phyloP scores from a whole-genome alignment of 2,329 filamentous ascomycete genomes.

The Fusarium heterosporum region DNA sequence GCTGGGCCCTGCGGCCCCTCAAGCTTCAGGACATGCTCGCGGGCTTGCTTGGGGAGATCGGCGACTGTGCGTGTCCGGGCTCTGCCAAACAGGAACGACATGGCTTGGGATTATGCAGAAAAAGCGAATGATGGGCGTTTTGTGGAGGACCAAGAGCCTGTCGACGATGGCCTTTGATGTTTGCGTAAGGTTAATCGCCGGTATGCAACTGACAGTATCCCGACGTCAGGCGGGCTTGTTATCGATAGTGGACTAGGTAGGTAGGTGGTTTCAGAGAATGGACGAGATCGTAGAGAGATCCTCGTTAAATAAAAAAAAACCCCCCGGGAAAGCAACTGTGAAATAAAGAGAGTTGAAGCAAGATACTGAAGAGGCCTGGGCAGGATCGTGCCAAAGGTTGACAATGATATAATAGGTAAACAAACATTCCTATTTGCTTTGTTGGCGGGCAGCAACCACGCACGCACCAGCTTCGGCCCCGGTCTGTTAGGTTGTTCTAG shows the following conservation, averaged over 20 bases:
- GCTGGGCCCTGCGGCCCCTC: slow-evolving; percentile 61
- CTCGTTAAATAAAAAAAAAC: too few relatives aligned
- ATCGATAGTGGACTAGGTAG: slow-evolving; percentile 27
- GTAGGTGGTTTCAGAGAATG: not conserved
- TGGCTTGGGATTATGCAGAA: slow-evolving; percentile 40
- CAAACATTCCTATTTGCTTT: slow-evolving; percentile 22
- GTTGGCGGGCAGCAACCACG: slow-evolving; percentile 31
- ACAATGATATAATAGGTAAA: slow-evolving; percentile 2
- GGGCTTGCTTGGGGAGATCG: slow-evolving; percentile 67
- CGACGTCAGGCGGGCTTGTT: slow-evolving; percentile 34
- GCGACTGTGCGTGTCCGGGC: slow-evolving; percentile 63
- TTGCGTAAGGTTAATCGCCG: slow-evolving; percentile 12
- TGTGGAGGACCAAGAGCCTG: not conserved
- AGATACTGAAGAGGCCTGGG: not conserved
- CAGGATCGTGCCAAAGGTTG: slow-evolving; percentile 26
- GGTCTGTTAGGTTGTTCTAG: slow-evolving; percentile 15
- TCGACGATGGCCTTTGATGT: slow-evolving; percentile 2
- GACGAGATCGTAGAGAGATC: not conserved
- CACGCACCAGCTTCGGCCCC: slow-evolving; percentile 31
- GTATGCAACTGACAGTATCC: slow-evolving; percentile 12
- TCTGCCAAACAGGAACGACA: slow-evolving; percentile 69
- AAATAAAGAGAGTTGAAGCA: not conserved
- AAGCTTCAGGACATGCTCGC: slow-evolving; percentile 64
- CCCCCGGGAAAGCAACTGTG: not conserved
- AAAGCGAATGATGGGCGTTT: not conserved